Conservation (phyloP, 768 basidiomycete species). For the Panus rudis region DNA sequence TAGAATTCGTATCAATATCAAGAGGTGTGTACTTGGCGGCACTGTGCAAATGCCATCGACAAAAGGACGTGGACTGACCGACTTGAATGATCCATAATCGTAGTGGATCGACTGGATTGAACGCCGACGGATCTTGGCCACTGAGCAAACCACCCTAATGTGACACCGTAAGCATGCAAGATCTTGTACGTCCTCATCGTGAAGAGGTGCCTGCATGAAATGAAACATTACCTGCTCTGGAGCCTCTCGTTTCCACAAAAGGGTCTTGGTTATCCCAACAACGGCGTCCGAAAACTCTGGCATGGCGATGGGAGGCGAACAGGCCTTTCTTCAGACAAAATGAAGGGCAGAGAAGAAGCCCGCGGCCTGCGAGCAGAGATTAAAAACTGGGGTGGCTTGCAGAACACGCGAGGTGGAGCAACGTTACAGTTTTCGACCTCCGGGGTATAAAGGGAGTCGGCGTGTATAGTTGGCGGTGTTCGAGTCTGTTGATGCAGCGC, state of each 20-base stretch:
- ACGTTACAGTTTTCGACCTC: no score
- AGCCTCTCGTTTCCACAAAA: not conserved
- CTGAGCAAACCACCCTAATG: slow-evolving; percentile 65
- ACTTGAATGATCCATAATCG: slow-evolving; percentile 76
- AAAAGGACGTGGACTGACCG: slow-evolving; percentile 34
- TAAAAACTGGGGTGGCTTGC: no score
- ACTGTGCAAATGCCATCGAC: not conserved
- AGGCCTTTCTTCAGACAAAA: no score
- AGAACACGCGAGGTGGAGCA: no score
- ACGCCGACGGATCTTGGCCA: slow-evolving; percentile 65
- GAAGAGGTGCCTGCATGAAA: not conserved
- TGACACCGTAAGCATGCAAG: not conserved
- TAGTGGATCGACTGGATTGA: slow-evolving; percentile 63
- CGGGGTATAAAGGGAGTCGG: no score
- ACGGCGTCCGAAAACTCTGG: not conserved
- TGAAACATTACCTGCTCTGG: not conserved
- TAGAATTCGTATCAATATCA: not conserved
- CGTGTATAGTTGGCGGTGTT: no score
- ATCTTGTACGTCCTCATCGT: not conserved
- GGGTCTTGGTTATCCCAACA: not conserved
- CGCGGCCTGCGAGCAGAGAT: no score
- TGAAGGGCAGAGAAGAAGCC: no score
- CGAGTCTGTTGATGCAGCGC: no score
- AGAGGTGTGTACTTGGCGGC: not conserved
- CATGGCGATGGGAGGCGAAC: no score